Evolutionary conservation across 2,329 filamentous ascomycete species (phyloP).

Genomic region (Venturia effusa): DNA sequence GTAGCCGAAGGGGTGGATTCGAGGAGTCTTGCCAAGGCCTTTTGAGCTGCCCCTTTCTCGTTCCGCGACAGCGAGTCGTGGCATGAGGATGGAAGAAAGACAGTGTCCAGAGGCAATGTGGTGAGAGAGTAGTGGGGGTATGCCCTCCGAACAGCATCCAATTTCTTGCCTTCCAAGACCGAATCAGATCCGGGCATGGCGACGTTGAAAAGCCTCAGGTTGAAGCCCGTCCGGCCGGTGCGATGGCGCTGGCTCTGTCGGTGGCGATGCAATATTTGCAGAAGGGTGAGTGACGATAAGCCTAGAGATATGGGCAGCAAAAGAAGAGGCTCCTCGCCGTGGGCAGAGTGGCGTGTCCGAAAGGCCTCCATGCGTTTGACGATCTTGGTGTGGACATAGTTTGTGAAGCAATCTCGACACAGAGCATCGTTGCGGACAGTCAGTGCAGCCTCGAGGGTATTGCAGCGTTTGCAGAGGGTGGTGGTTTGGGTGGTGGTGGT

Average conservation of each 20-base stretch:
- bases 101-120: conserved; percentile 54
- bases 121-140: conserved; percentile 32
- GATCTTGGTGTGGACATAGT: conserved; percentile 68
- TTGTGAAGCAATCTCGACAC: conserved; percentile 66
- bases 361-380: conserved; percentile 67
- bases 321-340: conserved; percentile 42
- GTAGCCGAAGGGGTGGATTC: conserved; percentile 59
- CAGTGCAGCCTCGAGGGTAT: conserved; percentile 37
- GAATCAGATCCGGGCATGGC: conserved; percentile 11
- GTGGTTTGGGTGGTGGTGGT: no score
- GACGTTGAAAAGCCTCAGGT: conserved; percentile 46
- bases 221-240: conserved; percentile 55
- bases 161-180: not conserved
- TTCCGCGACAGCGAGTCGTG: conserved; percentile 18
- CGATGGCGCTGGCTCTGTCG: conserved; percentile 53
- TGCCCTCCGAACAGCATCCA: conserved; percentile 25
- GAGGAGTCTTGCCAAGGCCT: conserved; percentile 42
- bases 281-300: conserved; percentile 64
- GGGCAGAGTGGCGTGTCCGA: conserved; percentile 37
- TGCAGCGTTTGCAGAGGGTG: conserved; percentile 46
- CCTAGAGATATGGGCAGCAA: conserved; percentile 77
- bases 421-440: conserved; percentile 48
- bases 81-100: conserved; percentile 54
- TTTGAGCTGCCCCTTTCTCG: not conserved
- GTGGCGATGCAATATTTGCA: conserved; percentile 65